Conservation (phyloP, 2,329 filamentous ascomycete genomes). For the Nakataea oryzae region DNA sequence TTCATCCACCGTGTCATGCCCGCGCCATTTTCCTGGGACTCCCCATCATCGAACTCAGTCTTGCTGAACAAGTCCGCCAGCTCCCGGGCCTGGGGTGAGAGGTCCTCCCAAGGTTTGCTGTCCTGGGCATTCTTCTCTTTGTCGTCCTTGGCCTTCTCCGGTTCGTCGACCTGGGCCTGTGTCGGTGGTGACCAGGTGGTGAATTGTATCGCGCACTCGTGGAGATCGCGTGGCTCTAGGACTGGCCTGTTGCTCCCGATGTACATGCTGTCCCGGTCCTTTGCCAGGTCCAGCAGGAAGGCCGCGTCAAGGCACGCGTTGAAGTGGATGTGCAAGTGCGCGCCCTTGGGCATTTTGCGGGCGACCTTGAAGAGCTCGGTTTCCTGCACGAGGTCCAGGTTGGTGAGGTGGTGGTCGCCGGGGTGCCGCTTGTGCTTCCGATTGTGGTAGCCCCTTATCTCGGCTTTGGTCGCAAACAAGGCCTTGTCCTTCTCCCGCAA, state of each 20-base stretch:
- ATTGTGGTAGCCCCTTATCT: constrained; percentile 25
- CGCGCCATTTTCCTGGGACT: constrained; percentile 9
- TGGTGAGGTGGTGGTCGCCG: constrained; percentile 49
- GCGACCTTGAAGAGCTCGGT: constrained; percentile 50
- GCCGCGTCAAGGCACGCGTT: constrained; percentile 59
- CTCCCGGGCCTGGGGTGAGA: background rate
- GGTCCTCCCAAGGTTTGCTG: too few relatives aligned
- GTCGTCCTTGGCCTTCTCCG: too few relatives aligned
- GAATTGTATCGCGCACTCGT: constrained; percentile 54
- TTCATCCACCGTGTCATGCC: constrained; percentile 26
- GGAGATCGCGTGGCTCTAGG: constrained; percentile 24
- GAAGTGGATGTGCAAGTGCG: constrained; percentile 67
- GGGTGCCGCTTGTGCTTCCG: constrained; percentile 34
- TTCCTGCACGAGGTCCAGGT: constrained; percentile 38
- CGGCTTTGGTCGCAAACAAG: constrained; percentile 23
- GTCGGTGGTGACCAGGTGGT: too few relatives aligned
- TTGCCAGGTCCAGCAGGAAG: constrained; percentile 45
- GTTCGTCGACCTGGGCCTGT: too few relatives aligned
- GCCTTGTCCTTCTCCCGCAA: constrained; percentile 25
- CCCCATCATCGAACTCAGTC: background rate
- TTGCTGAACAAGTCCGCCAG: background rate
- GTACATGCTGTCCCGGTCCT: constrained; percentile 54
- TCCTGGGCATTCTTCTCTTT: too few relatives aligned
- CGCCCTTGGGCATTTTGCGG: constrained; percentile 56
- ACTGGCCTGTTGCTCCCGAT: constrained; percentile 52